Evolutionary conservation across 2,329 filamentous ascomycete genomes (phyloP), one percentile per base, ranked within the genome.

Genomic region (Colletotrichum sp.): DNA sequence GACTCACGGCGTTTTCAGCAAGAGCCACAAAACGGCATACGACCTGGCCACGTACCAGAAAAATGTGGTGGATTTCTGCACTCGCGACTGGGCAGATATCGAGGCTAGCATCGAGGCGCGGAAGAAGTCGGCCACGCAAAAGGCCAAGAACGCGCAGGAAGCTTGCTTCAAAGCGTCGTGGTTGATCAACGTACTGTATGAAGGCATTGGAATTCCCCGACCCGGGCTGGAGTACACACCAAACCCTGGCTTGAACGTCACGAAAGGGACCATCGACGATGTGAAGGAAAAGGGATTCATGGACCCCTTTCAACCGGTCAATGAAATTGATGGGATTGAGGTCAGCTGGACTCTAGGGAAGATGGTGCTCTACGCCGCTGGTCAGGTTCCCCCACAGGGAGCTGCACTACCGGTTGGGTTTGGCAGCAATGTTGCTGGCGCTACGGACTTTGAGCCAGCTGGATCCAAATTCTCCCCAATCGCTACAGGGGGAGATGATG

Each of bases 121-220:
- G 62, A 94, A 94, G 82, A 96, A 95, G 77, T 92, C 92, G 74
- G 93, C 92, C 88, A 94, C 94, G 16, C 92, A 95, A 78, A 96
- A 96, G 78, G 90, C 95, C 3, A 92, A 94, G 80, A 94, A 93
- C 66, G 96, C 96, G 7, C 91, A 94, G 78, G 93, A 98, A 82
- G 95, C 98, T 3, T 99, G 97, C 84, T 99, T 99, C 89, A 99
- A 99, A 84, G 96, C 97, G 0, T 97, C 95, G 7, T 99, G 98
- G 97, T 88, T 99, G 61, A 98, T 99, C 82, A 99, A 98, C 80
- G 93, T 99, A 81, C 89, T 99, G 6, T 96, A 99, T 81, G 95
- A 98, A 78, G 97, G 97, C 3, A 98, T 99, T 78, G 98, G 97
- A 1, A 93, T 99, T 68, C 98, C 98, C 7, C 91, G 96, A 67